These are phyloP conservation scores for Aureobasidium leucospermi DNA, from an alignment of 2,329 filamentous ascomycete genomes.

Conservation along the genomic window DNA sequence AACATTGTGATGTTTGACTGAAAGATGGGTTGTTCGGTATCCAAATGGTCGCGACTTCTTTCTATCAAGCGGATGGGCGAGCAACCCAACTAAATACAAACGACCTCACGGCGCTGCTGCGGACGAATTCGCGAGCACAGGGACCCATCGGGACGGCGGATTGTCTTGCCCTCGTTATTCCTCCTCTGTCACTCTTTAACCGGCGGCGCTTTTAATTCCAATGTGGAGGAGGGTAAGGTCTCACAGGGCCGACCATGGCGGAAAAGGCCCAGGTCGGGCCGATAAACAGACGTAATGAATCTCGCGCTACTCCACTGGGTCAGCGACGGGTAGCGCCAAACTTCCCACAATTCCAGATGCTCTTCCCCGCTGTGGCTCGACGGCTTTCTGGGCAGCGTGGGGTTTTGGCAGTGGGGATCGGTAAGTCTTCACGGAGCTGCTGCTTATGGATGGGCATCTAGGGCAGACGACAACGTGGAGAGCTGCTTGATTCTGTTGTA, in stretches of 20 bases:
- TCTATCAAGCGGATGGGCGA: neutral
- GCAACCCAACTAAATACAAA: slow-evolving; percentile 8
- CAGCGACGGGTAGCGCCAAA: slow-evolving; percentile 5
- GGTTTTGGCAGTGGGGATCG: neutral
- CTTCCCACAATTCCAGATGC: slow-evolving; percentile 1
- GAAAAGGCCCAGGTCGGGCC: slow-evolving; percentile 8
- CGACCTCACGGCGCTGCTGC: slow-evolving; percentile 10
- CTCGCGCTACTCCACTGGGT: neutral
- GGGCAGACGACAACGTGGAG: slow-evolving; percentile 1
- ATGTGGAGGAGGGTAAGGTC: slow-evolving; percentile 1
- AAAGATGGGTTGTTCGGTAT: neutral
- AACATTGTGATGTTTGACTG: neutral
- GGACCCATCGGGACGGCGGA: slow-evolving; percentile 1
- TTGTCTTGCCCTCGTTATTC: neutral
- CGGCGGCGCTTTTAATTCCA: slow-evolving; percentile 1
- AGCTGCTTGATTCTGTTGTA: neutral
- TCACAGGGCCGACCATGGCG: neutral
- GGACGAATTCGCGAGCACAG: slow-evolving; percentile 4
- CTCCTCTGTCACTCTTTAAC: slow-evolving; percentile 1
- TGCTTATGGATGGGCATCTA: neutral
- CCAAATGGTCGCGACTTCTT: neutral
- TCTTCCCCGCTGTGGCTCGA: slow-evolving; percentile 3
- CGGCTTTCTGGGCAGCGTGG: neutral
- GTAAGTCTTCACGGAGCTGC: slow-evolving; percentile 4
- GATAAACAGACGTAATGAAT: slow-evolving; percentile 6